Evolutionary conservation across 768 basidiomycete genomes (phyloP).

Genomic region (Neoboletus brunneissimus): DNA sequence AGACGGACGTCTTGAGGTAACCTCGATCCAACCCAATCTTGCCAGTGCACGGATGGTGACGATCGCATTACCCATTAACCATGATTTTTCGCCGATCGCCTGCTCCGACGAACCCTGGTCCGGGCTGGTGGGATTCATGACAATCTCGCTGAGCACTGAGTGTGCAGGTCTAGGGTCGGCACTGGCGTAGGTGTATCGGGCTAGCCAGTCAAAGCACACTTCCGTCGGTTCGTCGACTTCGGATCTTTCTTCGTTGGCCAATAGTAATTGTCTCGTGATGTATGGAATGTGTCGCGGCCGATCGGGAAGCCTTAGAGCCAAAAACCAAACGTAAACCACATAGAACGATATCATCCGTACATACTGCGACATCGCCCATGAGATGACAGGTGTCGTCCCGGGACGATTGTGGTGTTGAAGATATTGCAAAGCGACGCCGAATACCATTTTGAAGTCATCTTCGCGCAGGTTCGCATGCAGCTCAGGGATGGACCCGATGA

Average conservation of each 20-base stretch:
- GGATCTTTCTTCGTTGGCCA: slow-evolving; percentile 75
- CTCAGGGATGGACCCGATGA: slow-evolving; percentile 75
- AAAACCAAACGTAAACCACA: slow-evolving; percentile 93
- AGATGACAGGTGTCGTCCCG: slow-evolving; percentile 56
- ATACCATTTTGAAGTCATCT: slow-evolving; percentile 87
- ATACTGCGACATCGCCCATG: slow-evolving; percentile 88
- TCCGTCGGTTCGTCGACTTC: slow-evolving; percentile 87
- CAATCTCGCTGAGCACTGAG: slow-evolving; percentile 74
- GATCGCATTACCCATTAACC: slow-evolving; percentile 83
- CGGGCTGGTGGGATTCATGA: slow-evolving; percentile 54
- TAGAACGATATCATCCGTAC: slow-evolving; percentile 88
- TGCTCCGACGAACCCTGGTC: slow-evolving; percentile 37
- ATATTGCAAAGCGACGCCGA: slow-evolving; percentile 91
- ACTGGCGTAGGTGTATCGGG: slow-evolving; percentile 90
- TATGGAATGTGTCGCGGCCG: slow-evolving; percentile 78
- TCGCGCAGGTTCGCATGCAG: slow-evolving; percentile 91
- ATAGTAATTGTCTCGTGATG: slow-evolving; percentile 80
- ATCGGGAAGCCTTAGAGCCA: slow-evolving; percentile 79
- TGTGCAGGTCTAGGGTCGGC: slow-evolving; percentile 87
- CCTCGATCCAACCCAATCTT: slow-evolving; percentile 84
- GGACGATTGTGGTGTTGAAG: slow-evolving; percentile 84
- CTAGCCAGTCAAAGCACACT: slow-evolving; percentile 97
- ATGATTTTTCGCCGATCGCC: slow-evolving; percentile 62
- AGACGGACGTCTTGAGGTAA: slow-evolving; percentile 81
- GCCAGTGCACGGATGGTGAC: slow-evolving; percentile 75